Conservation (phyloP, 2,329 filamentous ascomycete genomes). For the Botrytis elliptica region DNA sequence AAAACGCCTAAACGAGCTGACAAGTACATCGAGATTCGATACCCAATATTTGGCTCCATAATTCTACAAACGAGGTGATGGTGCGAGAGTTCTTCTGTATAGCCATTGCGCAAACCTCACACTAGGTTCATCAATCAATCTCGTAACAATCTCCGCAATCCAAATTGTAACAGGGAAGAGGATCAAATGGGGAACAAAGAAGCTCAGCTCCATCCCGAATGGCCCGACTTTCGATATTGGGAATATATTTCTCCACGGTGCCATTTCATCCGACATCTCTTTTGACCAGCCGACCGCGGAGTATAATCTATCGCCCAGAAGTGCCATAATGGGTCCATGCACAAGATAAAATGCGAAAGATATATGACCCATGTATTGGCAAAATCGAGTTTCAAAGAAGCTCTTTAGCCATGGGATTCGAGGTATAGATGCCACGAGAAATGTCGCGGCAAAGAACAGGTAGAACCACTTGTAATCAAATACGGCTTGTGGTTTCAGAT, state of each 20-base stretch:
- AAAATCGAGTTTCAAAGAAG: constrained; percentile 58
- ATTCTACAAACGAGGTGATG: constrained; percentile 10
- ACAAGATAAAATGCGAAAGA: constrained; percentile 64
- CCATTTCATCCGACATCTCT: constrained; percentile 40
- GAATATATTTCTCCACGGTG: constrained; percentile 56
- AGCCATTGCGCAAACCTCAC: constrained; percentile 57
- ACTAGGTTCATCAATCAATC: constrained; percentile 57
- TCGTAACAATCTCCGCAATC: constrained; percentile 56
- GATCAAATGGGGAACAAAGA: constrained; percentile 59
- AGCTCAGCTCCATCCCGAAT: constrained; percentile 59
- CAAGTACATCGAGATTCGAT: neutral
- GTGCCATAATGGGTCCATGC: constrained; percentile 61
- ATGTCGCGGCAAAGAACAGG: constrained; percentile 58
- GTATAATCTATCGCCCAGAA: constrained; percentile 39
- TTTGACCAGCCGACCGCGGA: constrained; percentile 16
- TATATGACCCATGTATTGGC: constrained; percentile 61
- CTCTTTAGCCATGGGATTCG: constrained; percentile 57
- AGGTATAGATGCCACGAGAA: constrained; percentile 55
- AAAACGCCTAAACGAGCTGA: neutral
- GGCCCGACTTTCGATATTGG: constrained; percentile 56
- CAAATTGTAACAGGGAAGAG: constrained; percentile 59
- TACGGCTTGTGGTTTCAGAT: constrained; percentile 63
- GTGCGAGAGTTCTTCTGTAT: constrained; percentile 47
- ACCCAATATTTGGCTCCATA: constrained; percentile 5
- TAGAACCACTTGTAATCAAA: constrained; percentile 69